Conservation (phyloP, 805 yeast species). For the Scheffersomyces coipomensis region DNA sequence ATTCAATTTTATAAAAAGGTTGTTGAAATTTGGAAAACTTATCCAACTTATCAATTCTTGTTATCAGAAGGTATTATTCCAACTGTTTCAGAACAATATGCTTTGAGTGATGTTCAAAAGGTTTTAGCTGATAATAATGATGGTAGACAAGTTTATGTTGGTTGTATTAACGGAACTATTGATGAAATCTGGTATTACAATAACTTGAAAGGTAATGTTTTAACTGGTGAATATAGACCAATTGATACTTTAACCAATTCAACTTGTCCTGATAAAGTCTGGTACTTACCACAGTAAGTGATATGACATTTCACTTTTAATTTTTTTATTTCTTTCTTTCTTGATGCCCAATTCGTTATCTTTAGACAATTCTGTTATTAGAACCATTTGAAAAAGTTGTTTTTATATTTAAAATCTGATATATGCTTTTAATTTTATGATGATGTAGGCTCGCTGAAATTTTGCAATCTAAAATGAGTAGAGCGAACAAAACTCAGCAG, state of each 20-base stretch:
- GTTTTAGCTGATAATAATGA: conserved; percentile 31
- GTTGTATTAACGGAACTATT: conserved; percentile 38
- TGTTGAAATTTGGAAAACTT: conserved; percentile 23
- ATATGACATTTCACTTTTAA: not conserved
- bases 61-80: conserved; percentile 36
- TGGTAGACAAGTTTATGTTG: conserved; percentile 33
- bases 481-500: too few species aligned
- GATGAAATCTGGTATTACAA: conserved; percentile 84
- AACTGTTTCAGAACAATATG: conserved; percentile 28
- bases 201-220: conserved; percentile 69
- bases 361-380: too few species aligned
- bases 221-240: conserved; percentile 58
- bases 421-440: too few species aligned
- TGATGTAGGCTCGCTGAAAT: too few species aligned
- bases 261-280: conserved; percentile 63
- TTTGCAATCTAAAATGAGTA: too few species aligned
- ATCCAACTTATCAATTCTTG: conserved; percentile 36
- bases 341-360: too few species aligned
- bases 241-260: conserved; percentile 57
- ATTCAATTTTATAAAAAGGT: conserved; percentile 27
- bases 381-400: too few species aligned
- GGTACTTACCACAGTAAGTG: conserved; percentile 16
- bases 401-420: too few species aligned
- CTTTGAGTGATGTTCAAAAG: conserved; percentile 24
- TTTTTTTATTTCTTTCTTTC: not conserved